Evolutionary conservation across 306 rosid genomes (phyloP).

Genomic region (Rosa rugosa): DNA sequence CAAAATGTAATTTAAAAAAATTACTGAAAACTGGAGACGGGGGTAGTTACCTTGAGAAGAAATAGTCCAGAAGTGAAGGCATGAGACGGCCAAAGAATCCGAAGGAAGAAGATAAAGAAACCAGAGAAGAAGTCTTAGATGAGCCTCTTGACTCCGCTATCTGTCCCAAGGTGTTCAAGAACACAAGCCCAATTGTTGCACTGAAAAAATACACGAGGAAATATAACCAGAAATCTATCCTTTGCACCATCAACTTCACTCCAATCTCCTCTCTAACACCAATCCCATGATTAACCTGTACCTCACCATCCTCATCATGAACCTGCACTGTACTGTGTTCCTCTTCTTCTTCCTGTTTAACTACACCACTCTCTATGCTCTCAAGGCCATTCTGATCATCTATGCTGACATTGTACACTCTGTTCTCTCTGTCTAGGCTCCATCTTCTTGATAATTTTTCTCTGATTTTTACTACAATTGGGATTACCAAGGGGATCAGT

Average conservation of each 20-base stretch:
- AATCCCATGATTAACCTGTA: not conserved
- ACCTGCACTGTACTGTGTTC: slow-evolving; percentile 19
- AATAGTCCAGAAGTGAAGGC: slow-evolving; percentile 63
- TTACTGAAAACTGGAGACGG: not conserved
- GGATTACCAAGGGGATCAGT: slow-evolving; percentile 51
- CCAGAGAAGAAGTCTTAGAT: slow-evolving; percentile 57
- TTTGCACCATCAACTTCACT: slow-evolving; percentile 61
- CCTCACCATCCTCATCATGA: not conserved
- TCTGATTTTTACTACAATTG: slow-evolving; percentile 35
- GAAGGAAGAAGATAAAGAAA: slow-evolving; percentile 80
- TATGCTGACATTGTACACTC: slow-evolving; percentile 39
- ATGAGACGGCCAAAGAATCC: slow-evolving; percentile 91
- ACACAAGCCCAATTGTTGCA: slow-evolving; percentile 82
- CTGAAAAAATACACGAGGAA: slow-evolving; percentile 59
- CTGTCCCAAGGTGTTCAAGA: slow-evolving; percentile 86
- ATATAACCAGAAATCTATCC: slow-evolving; percentile 83
- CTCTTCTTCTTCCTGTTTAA: slow-evolving; percentile 8
- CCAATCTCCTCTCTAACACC: slow-evolving; percentile 68
- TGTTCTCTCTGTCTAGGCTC: slow-evolving; percentile 40
- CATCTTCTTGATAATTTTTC: slow-evolving; percentile 20
- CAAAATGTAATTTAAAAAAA: too few species aligned
- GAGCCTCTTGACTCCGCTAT: slow-evolving; percentile 79
- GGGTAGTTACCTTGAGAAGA: slow-evolving; percentile 53
- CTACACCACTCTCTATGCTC: slow-evolving; percentile 27
- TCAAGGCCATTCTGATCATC: slow-evolving; percentile 40